A percentile compares a stretch with the other conserved stretches of the same genome.
These are phyloP conservation scores for Tuber brumale DNA, from an alignment of 495 filamentous ascomycete species.

Conservation along the genomic window DNA sequence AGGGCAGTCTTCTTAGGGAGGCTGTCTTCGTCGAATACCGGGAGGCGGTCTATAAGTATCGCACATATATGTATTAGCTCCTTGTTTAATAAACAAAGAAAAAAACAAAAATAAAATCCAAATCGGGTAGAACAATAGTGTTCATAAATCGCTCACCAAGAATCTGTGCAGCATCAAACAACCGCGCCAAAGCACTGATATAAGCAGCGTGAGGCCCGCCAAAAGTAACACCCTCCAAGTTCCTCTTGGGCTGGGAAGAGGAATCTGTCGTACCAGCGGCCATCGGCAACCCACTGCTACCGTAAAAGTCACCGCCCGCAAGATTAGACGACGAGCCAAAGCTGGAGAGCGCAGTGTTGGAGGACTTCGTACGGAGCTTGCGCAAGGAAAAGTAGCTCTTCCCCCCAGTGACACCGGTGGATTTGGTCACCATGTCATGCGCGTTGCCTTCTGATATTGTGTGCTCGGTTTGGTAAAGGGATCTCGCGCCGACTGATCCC, in stretches of 20 bases:
- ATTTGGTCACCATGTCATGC: slow-evolving; percentile 41
- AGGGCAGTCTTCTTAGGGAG: slow-evolving; percentile 67
- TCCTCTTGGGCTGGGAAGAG: slow-evolving; percentile 54
- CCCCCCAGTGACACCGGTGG: slow-evolving; percentile 39
- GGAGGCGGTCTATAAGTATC: slow-evolving; percentile 71
- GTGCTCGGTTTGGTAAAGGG: slow-evolving; percentile 35
- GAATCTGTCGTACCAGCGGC: slow-evolving; percentile 16
- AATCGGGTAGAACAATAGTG: slow-evolving; percentile 6
- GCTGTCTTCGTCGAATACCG: slow-evolving; percentile 89
- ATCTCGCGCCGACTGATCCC: slow-evolving; percentile 60
- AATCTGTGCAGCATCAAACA: slow-evolving; percentile 91
- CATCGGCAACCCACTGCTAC: slow-evolving; percentile 35
- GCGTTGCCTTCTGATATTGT: slow-evolving; percentile 33
- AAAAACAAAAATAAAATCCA: slow-evolving; percentile 5
- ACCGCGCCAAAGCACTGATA: slow-evolving; percentile 78
- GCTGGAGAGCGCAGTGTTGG: slow-evolving; percentile 43
- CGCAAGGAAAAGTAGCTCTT: slow-evolving; percentile 64
- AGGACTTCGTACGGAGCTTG: slow-evolving; percentile 82
- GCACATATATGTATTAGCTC: not conserved
- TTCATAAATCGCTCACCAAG: slow-evolving; percentile 60
- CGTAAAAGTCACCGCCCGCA: slow-evolving; percentile 25
- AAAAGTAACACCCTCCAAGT: slow-evolving; percentile 62
- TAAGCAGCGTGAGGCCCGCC: slow-evolving; percentile 81
- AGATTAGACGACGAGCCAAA: slow-evolving; percentile 28
- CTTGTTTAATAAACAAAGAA: not conserved